phyloP scores from a whole-genome alignment of 2,329 filamentous ascomycete genomes.

The Paraconiothyrium brasiliense region DNA sequence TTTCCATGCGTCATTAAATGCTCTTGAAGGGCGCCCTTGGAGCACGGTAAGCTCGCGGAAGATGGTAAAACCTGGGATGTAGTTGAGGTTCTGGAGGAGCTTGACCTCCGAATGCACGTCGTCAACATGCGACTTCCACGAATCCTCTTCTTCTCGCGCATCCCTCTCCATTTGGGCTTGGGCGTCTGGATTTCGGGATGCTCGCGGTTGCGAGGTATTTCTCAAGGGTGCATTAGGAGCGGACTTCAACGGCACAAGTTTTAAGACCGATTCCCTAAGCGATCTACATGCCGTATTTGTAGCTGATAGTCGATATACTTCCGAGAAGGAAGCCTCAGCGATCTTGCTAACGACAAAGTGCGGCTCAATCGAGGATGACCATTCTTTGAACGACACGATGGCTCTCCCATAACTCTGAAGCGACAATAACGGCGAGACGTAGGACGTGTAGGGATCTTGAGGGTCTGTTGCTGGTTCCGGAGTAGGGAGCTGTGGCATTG shows the following conservation, averaged over 20 bases:
- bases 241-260: slow-evolving; percentile 51
- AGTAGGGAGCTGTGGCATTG: slow-evolving; percentile 22
- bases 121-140: slow-evolving; percentile 54
- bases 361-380: slow-evolving; percentile 52
- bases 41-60: slow-evolving; percentile 68
- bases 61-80: slow-evolving; percentile 69
- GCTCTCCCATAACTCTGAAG: slow-evolving; percentile 37
- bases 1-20: slow-evolving; percentile 60
- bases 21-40: slow-evolving; percentile 62
- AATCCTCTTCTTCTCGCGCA: slow-evolving; percentile 49
- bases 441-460: slow-evolving; percentile 35
- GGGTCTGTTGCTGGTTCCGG: slow-evolving; percentile 30
- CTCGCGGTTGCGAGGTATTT: slow-evolving; percentile 39
- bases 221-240: slow-evolving; percentile 46
- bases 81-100: slow-evolving; percentile 66
- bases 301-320: slow-evolving; percentile 68
- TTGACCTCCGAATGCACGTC: slow-evolving; percentile 59
- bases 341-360: slow-evolving; percentile 66
- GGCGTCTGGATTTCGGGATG: slow-evolving; percentile 60
- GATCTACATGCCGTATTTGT: slow-evolving; percentile 33
- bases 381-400: slow-evolving; percentile 51
- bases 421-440: slow-evolving; percentile 39
- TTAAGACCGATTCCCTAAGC: slow-evolving; percentile 58
- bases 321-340: slow-evolving; percentile 72
- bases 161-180: slow-evolving; percentile 35